These are phyloP conservation scores for Wickerhamomyces ciferrii DNA, from an alignment of 805 yeast species.

Conservation along the genomic window DNA sequence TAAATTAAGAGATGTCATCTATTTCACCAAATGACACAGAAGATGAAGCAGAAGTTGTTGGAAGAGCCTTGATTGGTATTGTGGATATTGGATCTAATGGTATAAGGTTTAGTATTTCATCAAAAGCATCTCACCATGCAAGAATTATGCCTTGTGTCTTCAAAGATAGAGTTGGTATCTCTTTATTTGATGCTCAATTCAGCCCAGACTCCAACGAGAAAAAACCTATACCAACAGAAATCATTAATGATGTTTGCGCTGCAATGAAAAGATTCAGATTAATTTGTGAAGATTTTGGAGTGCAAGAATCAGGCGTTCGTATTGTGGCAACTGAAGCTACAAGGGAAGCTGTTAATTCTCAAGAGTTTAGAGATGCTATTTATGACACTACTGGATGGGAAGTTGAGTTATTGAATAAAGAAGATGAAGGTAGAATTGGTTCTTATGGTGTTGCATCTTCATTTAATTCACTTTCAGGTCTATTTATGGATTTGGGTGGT, in stretches of 20 bases:
- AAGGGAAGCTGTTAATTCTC: slow-evolving; percentile 61
- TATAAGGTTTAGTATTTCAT: slow-evolving; percentile 65
- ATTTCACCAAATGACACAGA: slow-evolving; percentile 24
- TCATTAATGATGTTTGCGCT: slow-evolving; percentile 51
- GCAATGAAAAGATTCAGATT: slow-evolving; percentile 64
- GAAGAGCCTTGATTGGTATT: slow-evolving; percentile 54
- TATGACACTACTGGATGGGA: slow-evolving; percentile 61
- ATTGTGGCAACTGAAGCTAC: slow-evolving; percentile 76
- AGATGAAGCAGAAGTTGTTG: slow-evolving; percentile 51
- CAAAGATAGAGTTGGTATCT: slow-evolving; percentile 68
- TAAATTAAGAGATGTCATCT: neutral
- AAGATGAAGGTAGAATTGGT: slow-evolving; percentile 63
- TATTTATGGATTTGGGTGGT: slow-evolving; percentile 72
- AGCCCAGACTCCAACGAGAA: slow-evolving; percentile 31
- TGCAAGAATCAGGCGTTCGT: slow-evolving; percentile 50
- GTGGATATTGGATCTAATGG: slow-evolving; percentile 80
- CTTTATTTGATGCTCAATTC: slow-evolving; percentile 59
- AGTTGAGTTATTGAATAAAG: slow-evolving; percentile 52
- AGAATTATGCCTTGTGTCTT: slow-evolving; percentile 75
- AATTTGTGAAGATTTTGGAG: slow-evolving; percentile 73
- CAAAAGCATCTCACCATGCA: slow-evolving; percentile 63
- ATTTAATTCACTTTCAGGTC: slow-evolving; percentile 58
- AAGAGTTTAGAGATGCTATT: slow-evolving; percentile 51
- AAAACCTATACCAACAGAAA: slow-evolving; percentile 52
- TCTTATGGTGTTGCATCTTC: slow-evolving; percentile 75